A percentile compares a stretch with the other conserved stretches of the same genome.
Evolutionary conservation across 768 basidiomycete species (phyloP).

Genomic region (Filobasidium wieringae): DNA sequence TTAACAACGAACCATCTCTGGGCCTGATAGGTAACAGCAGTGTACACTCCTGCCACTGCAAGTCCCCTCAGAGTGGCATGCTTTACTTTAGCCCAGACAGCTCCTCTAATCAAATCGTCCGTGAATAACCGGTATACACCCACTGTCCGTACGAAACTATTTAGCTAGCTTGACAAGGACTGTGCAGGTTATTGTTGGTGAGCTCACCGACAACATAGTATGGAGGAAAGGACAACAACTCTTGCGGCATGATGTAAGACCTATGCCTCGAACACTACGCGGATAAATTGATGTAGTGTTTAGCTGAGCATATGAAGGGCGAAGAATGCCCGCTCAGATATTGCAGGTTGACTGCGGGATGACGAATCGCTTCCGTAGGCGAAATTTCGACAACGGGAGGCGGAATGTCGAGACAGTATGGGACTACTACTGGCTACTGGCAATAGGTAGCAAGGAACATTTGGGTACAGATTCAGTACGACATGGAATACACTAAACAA

Average conservation of each 20-base stretch:
- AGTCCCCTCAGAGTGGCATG: slow-evolving; percentile 63
- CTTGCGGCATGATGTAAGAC: slow-evolving; percentile 34
- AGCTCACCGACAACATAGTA: slow-evolving; percentile 53
- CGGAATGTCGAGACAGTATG: too few relatives aligned
- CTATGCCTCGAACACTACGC: too few relatives aligned
- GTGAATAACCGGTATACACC: slow-evolving; percentile 72
- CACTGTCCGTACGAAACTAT: slow-evolving; percentile 39
- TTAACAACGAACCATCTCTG: slow-evolving; percentile 43
- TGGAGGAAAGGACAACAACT: slow-evolving; percentile 58
- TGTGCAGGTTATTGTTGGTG: neutral
- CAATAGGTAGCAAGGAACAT: too few relatives aligned
- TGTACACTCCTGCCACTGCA: slow-evolving; percentile 53
- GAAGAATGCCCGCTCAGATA: too few relatives aligned
- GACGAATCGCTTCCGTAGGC: too few relatives aligned
- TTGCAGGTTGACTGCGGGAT: too few relatives aligned
- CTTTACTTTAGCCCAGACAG: slow-evolving; percentile 69
- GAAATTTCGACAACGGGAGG: too few relatives aligned
- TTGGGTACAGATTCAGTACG: too few relatives aligned
- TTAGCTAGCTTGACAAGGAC: neutral
- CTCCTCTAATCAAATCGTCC: slow-evolving; percentile 55
- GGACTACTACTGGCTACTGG: too few relatives aligned
- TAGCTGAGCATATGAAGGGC: too few relatives aligned
- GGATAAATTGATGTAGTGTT: too few relatives aligned
- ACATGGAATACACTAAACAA: too few relatives aligned
- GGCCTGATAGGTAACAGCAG: slow-evolving; percentile 55